Evolutionary conservation across 2,329 filamentous ascomycete genomes (phyloP).

Genomic region (Seiridium cupressi): DNA sequence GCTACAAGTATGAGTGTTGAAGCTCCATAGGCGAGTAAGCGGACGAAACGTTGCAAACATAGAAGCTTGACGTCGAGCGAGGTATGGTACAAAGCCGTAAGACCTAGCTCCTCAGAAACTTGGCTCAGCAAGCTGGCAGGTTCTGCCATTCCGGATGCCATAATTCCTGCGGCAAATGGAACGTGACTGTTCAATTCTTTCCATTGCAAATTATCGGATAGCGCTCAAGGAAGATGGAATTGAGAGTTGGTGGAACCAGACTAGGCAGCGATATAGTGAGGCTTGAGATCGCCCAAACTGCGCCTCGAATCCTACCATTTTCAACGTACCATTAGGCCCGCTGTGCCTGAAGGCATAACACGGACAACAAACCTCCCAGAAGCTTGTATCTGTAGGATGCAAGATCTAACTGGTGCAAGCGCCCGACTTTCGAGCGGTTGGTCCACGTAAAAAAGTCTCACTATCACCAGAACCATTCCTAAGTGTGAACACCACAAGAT

Average conservation of each 20-base stretch:
- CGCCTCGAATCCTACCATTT: background rate
- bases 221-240: background rate
- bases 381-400: too few relatives aligned
- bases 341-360: too few relatives aligned
- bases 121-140: background rate
- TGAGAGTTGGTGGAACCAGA: background rate
- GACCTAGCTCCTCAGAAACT: constrained; percentile 38
- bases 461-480: too few relatives aligned
- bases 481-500: too few relatives aligned
- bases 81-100: constrained; percentile 39
- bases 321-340: background rate
- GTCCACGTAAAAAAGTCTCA: too few relatives aligned
- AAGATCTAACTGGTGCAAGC: too few relatives aligned
- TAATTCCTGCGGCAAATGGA: background rate
- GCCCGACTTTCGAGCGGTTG: too few relatives aligned
- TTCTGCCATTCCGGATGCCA: background rate
- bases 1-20: constrained; percentile 57
- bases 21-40: constrained; percentile 62
- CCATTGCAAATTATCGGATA: too few relatives aligned
- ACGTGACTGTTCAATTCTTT: too few relatives aligned
- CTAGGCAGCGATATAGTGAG: background rate
- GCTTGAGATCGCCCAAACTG: background rate
- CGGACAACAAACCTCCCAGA: too few relatives aligned
- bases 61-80: constrained; percentile 54
- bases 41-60: constrained; percentile 56